Percentiles rank a stretch among this genome's conserved stretches.
These are phyloP conservation scores for Calonectria crousiana DNA, from an alignment of 2,329 filamentous ascomycete species.

Conservation along the genomic window DNA sequence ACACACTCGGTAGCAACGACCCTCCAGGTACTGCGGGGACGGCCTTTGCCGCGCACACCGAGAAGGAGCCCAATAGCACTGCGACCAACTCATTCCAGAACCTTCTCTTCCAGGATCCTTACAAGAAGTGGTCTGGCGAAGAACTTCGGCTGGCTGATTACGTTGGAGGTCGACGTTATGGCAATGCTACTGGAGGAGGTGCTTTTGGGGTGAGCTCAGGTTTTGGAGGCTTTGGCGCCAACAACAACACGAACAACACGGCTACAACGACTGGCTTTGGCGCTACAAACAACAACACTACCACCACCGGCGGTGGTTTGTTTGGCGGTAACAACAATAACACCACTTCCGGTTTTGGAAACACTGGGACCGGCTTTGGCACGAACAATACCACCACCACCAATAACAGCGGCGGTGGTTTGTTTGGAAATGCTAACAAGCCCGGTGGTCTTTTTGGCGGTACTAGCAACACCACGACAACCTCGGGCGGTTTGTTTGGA, in stretches of 20 bases:
- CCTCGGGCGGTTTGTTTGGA: slow-evolving; percentile 43
- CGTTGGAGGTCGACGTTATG: slow-evolving; percentile 84
- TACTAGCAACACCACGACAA: slow-evolving; percentile 35
- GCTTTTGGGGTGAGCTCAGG: slow-evolving; percentile 78
- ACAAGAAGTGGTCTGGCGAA: slow-evolving; percentile 92
- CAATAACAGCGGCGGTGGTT: slow-evolving; percentile 42
- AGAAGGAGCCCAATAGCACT: slow-evolving; percentile 76
- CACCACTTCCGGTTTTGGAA: slow-evolving; percentile 38
- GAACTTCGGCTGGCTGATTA: slow-evolving; percentile 89
- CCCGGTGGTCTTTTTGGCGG: slow-evolving; percentile 45
- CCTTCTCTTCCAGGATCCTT: slow-evolving; percentile 81
- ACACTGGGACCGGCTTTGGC: slow-evolving; percentile 38
- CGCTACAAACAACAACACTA: slow-evolving; percentile 47
- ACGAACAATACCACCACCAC: slow-evolving; percentile 42
- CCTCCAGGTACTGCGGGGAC: slow-evolving; percentile 77
- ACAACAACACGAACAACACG: slow-evolving; percentile 42
- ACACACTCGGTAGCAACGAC: slow-evolving; percentile 67
- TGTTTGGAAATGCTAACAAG: slow-evolving; percentile 53
- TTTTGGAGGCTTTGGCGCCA: slow-evolving; percentile 64
- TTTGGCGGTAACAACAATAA: slow-evolving; percentile 52
- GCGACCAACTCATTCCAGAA: slow-evolving; percentile 79
- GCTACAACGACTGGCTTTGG: slow-evolving; percentile 60
- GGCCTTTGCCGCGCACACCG: slow-evolving; percentile 76
- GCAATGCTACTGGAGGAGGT: slow-evolving; percentile 85
- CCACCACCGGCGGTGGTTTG: slow-evolving; percentile 47